These are phyloP conservation scores for Verbascum thapsus DNA, from an alignment of 257 asterid genomes.

Conservation along the genomic window DNA sequence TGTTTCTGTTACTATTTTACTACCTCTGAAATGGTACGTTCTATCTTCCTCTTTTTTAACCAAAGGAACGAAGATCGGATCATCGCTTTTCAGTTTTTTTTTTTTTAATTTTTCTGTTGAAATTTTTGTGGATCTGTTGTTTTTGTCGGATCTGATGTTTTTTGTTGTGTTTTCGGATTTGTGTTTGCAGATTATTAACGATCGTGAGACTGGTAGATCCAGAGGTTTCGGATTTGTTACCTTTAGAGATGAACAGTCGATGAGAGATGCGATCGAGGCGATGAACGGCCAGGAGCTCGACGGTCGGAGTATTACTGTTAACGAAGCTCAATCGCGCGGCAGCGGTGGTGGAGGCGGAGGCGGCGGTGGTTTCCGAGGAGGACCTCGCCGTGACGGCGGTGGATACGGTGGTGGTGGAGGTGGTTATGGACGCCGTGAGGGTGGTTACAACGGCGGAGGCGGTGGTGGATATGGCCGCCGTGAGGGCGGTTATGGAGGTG, in stretches of 20 bases:
- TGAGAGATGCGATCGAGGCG: conserved; percentile 72
- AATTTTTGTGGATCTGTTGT: background rate
- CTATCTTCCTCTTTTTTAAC: conserved; percentile 59
- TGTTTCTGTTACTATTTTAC: conserved; percentile 48
- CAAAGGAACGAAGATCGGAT: conserved; percentile 67
- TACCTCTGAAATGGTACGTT: conserved; percentile 72
- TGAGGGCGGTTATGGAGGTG: conserved; percentile 26
- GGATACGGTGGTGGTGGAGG: conserved; percentile 20
- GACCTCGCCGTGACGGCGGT: conserved; percentile 34
- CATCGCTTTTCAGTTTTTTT: conserved; percentile 38
- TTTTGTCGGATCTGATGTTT: conserved; percentile 32
- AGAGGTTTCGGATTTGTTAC: conserved; percentile 94
- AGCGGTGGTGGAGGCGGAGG: conserved; percentile 59
- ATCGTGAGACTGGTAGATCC: conserved; percentile 71
- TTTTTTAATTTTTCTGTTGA: background rate
- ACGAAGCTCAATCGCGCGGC: conserved; percentile 84
- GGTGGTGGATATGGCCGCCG: conserved; percentile 27
- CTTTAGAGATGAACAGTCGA: conserved; percentile 65
- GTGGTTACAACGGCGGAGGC: conserved; percentile 30
- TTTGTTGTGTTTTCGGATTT: background rate
- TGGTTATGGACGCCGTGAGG: conserved; percentile 32
- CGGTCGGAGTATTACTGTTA: conserved; percentile 82
- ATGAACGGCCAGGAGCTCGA: conserved; percentile 87
- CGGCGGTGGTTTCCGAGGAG: conserved; percentile 38
- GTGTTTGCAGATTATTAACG: conserved; percentile 50